Evolutionary conservation across 805 yeast genomes (phyloP).

Genomic region (Candida oleophila): DNA sequence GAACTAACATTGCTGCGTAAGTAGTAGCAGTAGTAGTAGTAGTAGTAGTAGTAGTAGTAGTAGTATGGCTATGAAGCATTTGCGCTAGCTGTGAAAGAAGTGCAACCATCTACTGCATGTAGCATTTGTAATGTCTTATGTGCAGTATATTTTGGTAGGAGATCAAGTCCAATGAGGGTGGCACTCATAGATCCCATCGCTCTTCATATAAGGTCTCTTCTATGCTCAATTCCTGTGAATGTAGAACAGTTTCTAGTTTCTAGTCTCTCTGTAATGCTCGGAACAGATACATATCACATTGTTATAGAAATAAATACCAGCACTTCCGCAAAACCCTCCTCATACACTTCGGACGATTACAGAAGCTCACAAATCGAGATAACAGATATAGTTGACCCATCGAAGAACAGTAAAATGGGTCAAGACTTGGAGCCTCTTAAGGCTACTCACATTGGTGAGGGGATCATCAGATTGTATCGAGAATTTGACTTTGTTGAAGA

Average conservation of each 20-base stretch:
- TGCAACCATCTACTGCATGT: not conserved
- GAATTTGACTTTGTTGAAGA: constrained; percentile 40
- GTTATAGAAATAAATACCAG: constrained; percentile 22
- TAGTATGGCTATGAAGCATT: too few relatives aligned
- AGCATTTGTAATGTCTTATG: too few relatives aligned
- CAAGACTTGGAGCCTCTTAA: constrained; percentile 48
- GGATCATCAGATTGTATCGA: constrained; percentile 67
- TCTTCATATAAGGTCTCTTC: too few relatives aligned
- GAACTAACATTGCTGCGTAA: too few relatives aligned
- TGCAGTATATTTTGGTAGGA: not conserved
- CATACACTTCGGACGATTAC: constrained; percentile 23
- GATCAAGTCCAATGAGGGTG: too few relatives aligned
- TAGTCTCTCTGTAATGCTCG: constrained; percentile 26
- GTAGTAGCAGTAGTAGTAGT: too few relatives aligned
- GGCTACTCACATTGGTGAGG: constrained; percentile 70
- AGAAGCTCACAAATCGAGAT: constrained; percentile 29
- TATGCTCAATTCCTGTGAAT: too few relatives aligned
- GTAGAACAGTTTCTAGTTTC: too few relatives aligned
- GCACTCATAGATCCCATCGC: too few relatives aligned
- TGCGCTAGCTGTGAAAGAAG: too few relatives aligned
- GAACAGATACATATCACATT: constrained; percentile 41
- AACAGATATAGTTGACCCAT: constrained; percentile 23
- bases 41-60: too few relatives aligned
- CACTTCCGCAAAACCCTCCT: not conserved
- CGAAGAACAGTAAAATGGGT: constrained; percentile 12